phyloP scores from a whole-genome alignment of 2,329 filamentous ascomycete genomes.

The Apiospora rasikravindrae region DNA sequence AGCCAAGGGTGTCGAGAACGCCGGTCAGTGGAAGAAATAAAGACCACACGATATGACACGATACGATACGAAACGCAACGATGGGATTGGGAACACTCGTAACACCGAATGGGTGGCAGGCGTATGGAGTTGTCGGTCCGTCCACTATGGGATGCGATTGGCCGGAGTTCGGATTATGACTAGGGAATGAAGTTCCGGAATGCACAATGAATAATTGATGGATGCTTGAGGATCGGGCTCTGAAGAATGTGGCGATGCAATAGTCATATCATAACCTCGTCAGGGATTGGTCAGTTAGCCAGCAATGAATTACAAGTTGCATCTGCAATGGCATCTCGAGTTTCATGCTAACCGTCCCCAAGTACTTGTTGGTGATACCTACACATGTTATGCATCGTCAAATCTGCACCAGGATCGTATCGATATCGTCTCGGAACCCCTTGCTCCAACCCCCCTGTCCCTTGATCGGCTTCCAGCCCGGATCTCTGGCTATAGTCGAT shows the following conservation, averaged over 20 bases:
- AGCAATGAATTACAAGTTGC: too few relatives aligned
- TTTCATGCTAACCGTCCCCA: background rate
- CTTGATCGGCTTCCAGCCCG: constrained; percentile 41
- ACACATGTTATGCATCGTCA: background rate
- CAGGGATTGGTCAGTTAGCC: background rate
- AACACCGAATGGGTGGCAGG: background rate
- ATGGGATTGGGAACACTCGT: background rate
- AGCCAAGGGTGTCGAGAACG: constrained; percentile 53
- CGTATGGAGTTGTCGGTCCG: background rate
- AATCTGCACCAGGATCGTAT: background rate
- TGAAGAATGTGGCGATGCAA: background rate
- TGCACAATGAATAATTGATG: background rate
- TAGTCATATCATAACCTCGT: background rate
- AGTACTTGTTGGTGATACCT: background rate
- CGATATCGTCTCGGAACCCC: background rate
- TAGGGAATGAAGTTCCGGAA: background rate
- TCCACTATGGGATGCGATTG: background rate
- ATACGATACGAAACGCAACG: background rate
- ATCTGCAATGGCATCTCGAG: too few relatives aligned
- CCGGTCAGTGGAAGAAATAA: constrained; percentile 47
- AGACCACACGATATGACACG: background rate
- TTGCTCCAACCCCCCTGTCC: constrained; percentile 29
- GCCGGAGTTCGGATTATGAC: background rate
- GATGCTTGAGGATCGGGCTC: background rate
- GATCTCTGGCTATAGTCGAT: constrained; percentile 31